phyloP scores from a whole-genome alignment of 2,329 filamentous ascomycete genomes.

The Neocucurbitaria cava region DNA sequence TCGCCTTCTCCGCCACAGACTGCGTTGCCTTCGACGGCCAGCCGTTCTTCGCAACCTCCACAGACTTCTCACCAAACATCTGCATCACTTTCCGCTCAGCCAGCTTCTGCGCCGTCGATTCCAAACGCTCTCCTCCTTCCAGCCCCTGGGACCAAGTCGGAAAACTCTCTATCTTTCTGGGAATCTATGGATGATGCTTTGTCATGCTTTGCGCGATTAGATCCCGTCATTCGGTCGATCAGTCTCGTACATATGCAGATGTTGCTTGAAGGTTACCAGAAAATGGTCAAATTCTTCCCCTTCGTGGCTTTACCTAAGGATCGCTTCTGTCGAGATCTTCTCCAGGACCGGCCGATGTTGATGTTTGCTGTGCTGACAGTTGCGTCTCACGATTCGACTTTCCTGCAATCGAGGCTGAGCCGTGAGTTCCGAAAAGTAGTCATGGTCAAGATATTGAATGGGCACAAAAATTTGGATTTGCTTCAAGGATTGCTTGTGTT shows the following conservation, averaged over 20 bases:
- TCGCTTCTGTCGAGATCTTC: slow-evolving; percentile 31
- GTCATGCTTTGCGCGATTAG: slow-evolving; percentile 38
- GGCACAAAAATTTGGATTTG: slow-evolving; percentile 44
- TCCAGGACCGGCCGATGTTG: slow-evolving; percentile 41
- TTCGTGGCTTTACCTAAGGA: slow-evolving; percentile 43
- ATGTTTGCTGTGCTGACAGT: slow-evolving; percentile 45
- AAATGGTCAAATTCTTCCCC: slow-evolving; percentile 45
- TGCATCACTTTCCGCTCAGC: slow-evolving; percentile 16
- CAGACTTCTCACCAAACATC: slow-evolving; percentile 30
- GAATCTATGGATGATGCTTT: slow-evolving; percentile 43
- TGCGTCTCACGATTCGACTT: slow-evolving; percentile 40
- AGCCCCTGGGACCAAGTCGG: slow-evolving; percentile 31
- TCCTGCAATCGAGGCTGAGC: slow-evolving; percentile 38
- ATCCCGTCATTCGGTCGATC: slow-evolving; percentile 44
- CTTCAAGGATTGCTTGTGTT: slow-evolving; percentile 43
- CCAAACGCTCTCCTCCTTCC: slow-evolving; percentile 29
- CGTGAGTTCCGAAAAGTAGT: slow-evolving; percentile 46
- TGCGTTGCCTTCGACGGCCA: slow-evolving; percentile 32
- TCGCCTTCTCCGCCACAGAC: slow-evolving; percentile 30
- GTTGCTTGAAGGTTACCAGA: slow-evolving; percentile 39
- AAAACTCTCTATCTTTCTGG: slow-evolving; percentile 41
- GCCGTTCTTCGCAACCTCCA: slow-evolving; percentile 28
- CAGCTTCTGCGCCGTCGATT: slow-evolving; percentile 21
- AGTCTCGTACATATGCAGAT: slow-evolving; percentile 45
- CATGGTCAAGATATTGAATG: slow-evolving; percentile 46